These are phyloP conservation scores for Trametes maxima DNA, from an alignment of 768 basidiomycete genomes.

Conservation along the genomic window DNA sequence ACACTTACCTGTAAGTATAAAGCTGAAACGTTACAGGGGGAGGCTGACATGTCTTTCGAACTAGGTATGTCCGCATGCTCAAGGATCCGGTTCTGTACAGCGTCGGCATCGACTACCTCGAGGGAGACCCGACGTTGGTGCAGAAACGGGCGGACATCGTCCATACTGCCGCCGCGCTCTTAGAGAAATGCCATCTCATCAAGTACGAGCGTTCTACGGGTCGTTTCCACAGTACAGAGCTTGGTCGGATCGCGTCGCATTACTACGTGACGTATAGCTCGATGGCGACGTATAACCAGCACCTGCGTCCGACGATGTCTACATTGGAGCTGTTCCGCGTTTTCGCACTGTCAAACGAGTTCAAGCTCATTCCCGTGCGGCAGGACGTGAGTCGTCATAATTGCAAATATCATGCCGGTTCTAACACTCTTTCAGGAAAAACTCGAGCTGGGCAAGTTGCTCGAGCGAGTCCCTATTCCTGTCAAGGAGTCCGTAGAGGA, in stretches of 20 bases:
- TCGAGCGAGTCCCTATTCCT: constrained; percentile 95
- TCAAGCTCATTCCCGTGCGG: constrained; percentile 87
- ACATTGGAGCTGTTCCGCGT: constrained; percentile 92
- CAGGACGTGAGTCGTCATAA: constrained; percentile 49
- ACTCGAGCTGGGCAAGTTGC: constrained; percentile 82
- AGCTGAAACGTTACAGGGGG: constrained; percentile 22
- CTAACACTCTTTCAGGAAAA: constrained; percentile 57
- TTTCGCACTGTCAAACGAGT: constrained; percentile 94
- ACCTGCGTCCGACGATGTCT: constrained; percentile 84
- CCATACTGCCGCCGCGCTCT: constrained; percentile 88
- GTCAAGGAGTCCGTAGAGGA: constrained; percentile 97
- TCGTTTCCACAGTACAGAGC: constrained; percentile 88
- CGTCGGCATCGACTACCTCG: constrained; percentile 87
- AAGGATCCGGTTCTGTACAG: constrained; percentile 85
- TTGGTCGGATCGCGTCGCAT: constrained; percentile 92
- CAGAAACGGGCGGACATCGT: constrained; percentile 95
- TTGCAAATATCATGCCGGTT: background rate
- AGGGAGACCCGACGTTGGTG: constrained; percentile 77
- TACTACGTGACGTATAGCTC: constrained; percentile 95
- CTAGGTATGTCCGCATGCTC: constrained; percentile 93
- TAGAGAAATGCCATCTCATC: constrained; percentile 93
- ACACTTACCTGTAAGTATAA: constrained; percentile 82
- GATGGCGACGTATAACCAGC: constrained; percentile 97
- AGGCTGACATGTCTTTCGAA: background rate
- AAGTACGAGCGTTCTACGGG: constrained; percentile 92